These are phyloP conservation scores for Fusarium decemcellulare DNA, from an alignment of 2,329 filamentous ascomycete genomes.

Conservation along the genomic window DNA sequence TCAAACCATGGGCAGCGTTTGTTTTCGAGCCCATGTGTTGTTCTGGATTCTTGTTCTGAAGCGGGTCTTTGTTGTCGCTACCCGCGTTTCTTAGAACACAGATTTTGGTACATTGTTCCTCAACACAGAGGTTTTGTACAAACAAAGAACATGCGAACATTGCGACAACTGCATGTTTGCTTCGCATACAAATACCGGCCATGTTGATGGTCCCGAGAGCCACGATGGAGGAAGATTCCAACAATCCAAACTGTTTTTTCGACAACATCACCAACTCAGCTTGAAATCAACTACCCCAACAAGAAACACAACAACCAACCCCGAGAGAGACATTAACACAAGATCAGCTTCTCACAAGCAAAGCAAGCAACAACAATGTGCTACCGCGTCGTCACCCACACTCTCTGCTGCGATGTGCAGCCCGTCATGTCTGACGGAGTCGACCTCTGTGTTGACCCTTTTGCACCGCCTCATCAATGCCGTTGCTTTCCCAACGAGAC, in stretches of 20 bases:
- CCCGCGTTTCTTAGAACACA: background rate
- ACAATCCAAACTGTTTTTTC: background rate
- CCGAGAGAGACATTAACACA: background rate
- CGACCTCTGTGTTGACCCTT: conserved; percentile 42
- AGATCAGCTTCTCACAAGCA: background rate
- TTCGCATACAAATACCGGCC: background rate
- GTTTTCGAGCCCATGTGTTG: background rate
- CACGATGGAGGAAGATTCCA: background rate
- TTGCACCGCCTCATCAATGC: conserved; percentile 39
- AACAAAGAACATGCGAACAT: conserved; percentile 17
- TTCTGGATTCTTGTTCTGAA: background rate
- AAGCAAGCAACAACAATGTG: conserved; percentile 37
- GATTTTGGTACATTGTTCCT: conserved; percentile 9
- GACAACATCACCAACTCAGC: background rate
- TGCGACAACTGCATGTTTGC: background rate
- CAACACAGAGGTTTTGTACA: background rate
- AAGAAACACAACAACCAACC: background rate
- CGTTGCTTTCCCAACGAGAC: conserved; percentile 23
- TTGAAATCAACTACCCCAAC: background rate
- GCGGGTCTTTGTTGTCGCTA: conserved; percentile 2
- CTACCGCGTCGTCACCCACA: conserved; percentile 45
- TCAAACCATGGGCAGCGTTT: background rate
- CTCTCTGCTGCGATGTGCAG: conserved; percentile 47
- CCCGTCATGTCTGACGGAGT: conserved; percentile 45
- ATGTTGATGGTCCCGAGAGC: background rate